Evolutionary conservation across 345 rosid species (phyloP), one percentile per base, ranked within the genome.

Genomic region (Cochlearia excelsa): DNA sequence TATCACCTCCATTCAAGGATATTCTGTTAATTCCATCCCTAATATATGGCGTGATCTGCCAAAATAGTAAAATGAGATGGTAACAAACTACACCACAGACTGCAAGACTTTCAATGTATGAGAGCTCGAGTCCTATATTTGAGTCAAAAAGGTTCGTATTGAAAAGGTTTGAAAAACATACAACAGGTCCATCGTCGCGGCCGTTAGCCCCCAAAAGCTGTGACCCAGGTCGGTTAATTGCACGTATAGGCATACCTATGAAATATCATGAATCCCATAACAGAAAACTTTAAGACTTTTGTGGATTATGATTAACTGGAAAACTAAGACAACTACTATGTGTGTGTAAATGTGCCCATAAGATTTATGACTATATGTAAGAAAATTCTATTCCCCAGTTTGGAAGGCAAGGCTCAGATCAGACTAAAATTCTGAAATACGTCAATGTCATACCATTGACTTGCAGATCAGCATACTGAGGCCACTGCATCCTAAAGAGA

Each of bases 401-500:
- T 45, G 29, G 30, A 51, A 43, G 9, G 38, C 6, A 33, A 34
- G n/a, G 31, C 58, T 46, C 47, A 48, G 39, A 54, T 27, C 33
- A 39, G 11, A 23, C 40, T 11, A 63, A 51, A 44, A 9, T 16
- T 37, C 33, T 61, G 5, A 40, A 31, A 38, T 31, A 67, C 61
- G 64, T 48, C 6, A 59, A 44, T 62, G 16, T 16, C 80, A 66
- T 89, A 93, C 99, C 99, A 80, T 93, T 93, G 70, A 89, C 77
- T 66, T 89, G 99, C 57, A 93, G 79, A 75, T 93, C 95, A 49
- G 90, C 81, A 78, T 75, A 78, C 30, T 87, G 99, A 16, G 99
- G 99, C 99, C 99, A 93, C 65, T 93, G 99, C 96, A 93, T 89
- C 82, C 99, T 81, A 65, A 77, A 93, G n/a, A 82, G 77, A 60